A percentile compares a stretch with the other conserved stretches of the same genome.
Evolutionary conservation across 306 rosid species (phyloP).

Genomic region (Purshia tridentata): DNA sequence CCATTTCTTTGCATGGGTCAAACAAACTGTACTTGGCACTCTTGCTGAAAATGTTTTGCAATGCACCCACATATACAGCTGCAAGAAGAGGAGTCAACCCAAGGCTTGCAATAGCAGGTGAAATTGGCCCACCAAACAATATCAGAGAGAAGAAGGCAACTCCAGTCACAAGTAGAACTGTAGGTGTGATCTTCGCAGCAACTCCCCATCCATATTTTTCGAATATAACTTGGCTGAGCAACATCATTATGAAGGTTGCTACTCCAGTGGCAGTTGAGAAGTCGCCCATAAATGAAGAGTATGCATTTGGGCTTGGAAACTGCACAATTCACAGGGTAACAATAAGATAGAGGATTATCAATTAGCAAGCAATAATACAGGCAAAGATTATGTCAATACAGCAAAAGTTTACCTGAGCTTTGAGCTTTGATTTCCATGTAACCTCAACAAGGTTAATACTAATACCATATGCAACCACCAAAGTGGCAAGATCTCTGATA

Average conservation of each 20-base stretch:
- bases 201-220: conserved; percentile 95
- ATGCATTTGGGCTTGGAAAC: conserved; percentile 98
- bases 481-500: conserved; percentile 93
- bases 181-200: conserved; percentile 90
- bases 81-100: conserved; percentile 99
- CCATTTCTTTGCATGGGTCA: conserved; percentile 99
- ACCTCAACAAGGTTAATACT: conserved; percentile 95
- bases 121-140: conserved; percentile 71
- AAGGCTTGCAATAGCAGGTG: conserved; percentile 57
- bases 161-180: conserved; percentile 86
- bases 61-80: conserved; percentile 96
- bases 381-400: conserved; percentile 16
- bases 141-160: conserved; percentile 84
- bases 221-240: conserved; percentile 78
- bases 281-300: conserved; percentile 96
- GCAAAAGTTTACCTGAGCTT: conserved; percentile 70
- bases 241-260: conserved; percentile 93
- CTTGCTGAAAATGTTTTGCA: conserved; percentile 99
- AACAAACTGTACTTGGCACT: conserved; percentile 98
- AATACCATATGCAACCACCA: conserved; percentile 95
- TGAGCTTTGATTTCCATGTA: conserved; percentile 98
- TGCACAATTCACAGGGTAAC: conserved; percentile 31
- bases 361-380: conserved; percentile 1
- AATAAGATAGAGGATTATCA: neutral
- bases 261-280: conserved; percentile 93